Base-by-base conservation (phyloP, 2,329 filamentous ascomycete genomes). In the Magnaporthales sp. region DNA sequence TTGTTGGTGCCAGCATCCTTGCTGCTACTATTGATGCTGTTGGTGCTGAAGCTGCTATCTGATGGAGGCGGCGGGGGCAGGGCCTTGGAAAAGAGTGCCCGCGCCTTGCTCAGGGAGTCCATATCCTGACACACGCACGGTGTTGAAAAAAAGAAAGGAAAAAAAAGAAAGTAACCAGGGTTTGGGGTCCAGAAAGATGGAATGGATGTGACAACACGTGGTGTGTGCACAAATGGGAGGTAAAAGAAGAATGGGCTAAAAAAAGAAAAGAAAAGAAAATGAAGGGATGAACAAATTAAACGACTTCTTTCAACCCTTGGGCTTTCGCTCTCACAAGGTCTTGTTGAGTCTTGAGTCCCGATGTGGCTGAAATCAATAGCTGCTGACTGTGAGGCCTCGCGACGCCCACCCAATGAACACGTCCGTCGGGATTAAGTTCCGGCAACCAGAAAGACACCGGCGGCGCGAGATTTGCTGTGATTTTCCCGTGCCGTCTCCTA, bases 81-180 rank as follows among this genome's bases (percentile, higher is more conserved):
- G 38, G 83, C 84, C 76, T 87, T 87, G 73, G 84, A 86, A 76
- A 84, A 85, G 74, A 84, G 83, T 71, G 84, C 86, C 66, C 78
- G 77, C 71, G 82, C 82, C 69, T 73, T 75, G 68, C 72, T 70
- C 67, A 75, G 73, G 66, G 67, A 54, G 68, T 68, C 67, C 67
- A 63, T 63, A 64, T 58, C 54, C 54, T 58, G 54, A 58, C 11
- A 58, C 54, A 58, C 54, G 54, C 54, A 58, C 54, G n/a, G 54
- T 58, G 54, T 58, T 11, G 54, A n/a, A 24, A 58, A 11, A 58
- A 26, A 46, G 9, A 8, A 58, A 58, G 7, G 15, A 22, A 58
- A 24, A 58, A 11, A 58, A 26, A 46, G 9, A 8, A 58, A 58
- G 7, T 22, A 22, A 58, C 54, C 22, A 26, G 54, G 54, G 38